A percentile compares a stretch with the other conserved stretches of the same genome.
phyloP scores from a whole-genome alignment of 768 basidiomycete species.

The Russula compacta region DNA sequence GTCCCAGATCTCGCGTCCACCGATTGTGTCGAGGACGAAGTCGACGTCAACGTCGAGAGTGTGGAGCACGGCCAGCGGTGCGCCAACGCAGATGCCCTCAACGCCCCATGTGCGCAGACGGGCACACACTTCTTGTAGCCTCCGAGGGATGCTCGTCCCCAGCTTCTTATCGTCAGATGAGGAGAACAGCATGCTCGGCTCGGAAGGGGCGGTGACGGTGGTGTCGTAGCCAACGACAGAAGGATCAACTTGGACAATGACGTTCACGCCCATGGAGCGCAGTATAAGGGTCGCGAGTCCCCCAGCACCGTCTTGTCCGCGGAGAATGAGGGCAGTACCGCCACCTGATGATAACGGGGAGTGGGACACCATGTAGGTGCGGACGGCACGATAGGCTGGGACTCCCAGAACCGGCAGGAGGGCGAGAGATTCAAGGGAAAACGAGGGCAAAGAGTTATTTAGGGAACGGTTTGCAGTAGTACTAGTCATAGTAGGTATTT shows the following conservation, averaged over 20 bases:
- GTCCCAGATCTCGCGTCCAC: slow-evolving; percentile 74
- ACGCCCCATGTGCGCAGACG: slow-evolving; percentile 60
- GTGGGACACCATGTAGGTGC: slow-evolving; percentile 33
- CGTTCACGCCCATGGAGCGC: slow-evolving; percentile 54
- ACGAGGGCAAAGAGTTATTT: slow-evolving; percentile 5
- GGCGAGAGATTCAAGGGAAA: slow-evolving; percentile 38
- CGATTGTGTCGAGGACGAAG: slow-evolving; percentile 74
- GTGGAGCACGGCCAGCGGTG: slow-evolving; percentile 44
- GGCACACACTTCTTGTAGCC: slow-evolving; percentile 30
- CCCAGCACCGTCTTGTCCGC: slow-evolving; percentile 66
- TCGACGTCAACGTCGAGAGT: slow-evolving; percentile 60
- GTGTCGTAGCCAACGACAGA: slow-evolving; percentile 28
- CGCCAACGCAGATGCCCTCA: slow-evolving; percentile 65
- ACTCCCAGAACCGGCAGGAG: slow-evolving; percentile 72
- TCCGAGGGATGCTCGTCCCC: slow-evolving; percentile 17
- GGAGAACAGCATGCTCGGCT: slow-evolving; percentile 22
- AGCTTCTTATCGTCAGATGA: slow-evolving; percentile 25
- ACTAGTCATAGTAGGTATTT: slow-evolving; percentile 12
- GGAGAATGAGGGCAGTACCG: slow-evolving; percentile 49
- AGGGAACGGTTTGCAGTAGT: slow-evolving; percentile 3
- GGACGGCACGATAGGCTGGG: slow-evolving; percentile 73
- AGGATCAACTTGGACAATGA: slow-evolving; percentile 59
- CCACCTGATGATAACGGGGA: slow-evolving; percentile 5
- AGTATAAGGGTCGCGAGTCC: slow-evolving; percentile 77
- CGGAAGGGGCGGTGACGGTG: slow-evolving; percentile 27